Evolutionary conservation across 2,329 filamentous ascomycete species (phyloP).

Genomic region (Tolypocladium ophioglossoides): DNA sequence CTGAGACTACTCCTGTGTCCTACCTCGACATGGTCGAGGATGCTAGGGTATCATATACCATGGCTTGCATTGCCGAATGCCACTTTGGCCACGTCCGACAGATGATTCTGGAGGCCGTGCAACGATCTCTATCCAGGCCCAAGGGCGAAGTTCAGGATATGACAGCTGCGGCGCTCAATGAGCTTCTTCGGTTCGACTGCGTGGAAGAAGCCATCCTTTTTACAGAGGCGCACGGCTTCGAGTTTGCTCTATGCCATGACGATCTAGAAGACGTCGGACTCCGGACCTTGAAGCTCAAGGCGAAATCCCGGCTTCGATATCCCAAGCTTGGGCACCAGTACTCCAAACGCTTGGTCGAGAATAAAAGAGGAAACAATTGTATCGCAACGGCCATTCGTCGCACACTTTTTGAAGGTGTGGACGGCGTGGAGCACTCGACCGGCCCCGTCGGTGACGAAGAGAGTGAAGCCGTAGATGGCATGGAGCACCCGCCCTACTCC

Average conservation of each 20-base stretch:
- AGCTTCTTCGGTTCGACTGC: slow-evolving; percentile 55
- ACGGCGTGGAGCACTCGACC: not conserved
- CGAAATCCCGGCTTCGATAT: slow-evolving; percentile 32
- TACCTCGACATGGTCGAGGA: slow-evolving; percentile 52
- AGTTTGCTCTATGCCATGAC: slow-evolving; percentile 31
- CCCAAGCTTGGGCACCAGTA: slow-evolving; percentile 44
- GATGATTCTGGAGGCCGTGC: slow-evolving; percentile 44
- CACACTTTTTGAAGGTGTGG: slow-evolving; percentile 34
- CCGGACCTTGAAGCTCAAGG: slow-evolving; percentile 34
- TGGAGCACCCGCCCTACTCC: not conserved
- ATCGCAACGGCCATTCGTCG: slow-evolving; percentile 45
- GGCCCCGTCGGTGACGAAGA: not conserved
- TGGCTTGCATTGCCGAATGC: slow-evolving; percentile 60
- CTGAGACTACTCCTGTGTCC: slow-evolving; percentile 37
- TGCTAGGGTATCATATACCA: slow-evolving; percentile 51
- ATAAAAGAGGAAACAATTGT: slow-evolving; percentile 41
- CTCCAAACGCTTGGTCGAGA: slow-evolving; percentile 46
- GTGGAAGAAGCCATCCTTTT: slow-evolving; percentile 56
- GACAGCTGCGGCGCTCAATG: slow-evolving; percentile 44
- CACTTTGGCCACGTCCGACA: slow-evolving; percentile 53
- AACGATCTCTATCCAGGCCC: slow-evolving; percentile 43
- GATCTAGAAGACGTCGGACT: slow-evolving; percentile 22
- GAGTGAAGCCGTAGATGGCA: slow-evolving; percentile 13
- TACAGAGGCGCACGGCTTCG: slow-evolving; percentile 45
- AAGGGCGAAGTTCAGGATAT: slow-evolving; percentile 49